Base-by-base conservation (phyloP, 495 filamentous ascomycete species). In the Neurospora intermedia region DNA sequence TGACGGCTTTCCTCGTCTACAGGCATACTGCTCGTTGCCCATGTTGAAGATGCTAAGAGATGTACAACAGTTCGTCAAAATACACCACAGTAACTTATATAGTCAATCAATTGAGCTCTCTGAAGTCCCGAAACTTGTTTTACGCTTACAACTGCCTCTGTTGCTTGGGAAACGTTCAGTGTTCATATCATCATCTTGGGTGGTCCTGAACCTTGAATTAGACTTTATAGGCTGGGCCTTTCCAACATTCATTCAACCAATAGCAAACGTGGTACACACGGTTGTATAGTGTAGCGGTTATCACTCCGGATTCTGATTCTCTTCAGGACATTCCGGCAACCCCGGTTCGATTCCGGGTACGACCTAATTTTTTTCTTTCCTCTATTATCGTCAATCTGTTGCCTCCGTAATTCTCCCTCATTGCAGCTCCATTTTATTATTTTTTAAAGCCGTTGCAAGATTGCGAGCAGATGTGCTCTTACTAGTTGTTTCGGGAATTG, bases 301-400 rank as follows among this genome's bases (percentile, higher is more conserved):
- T 62, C 48, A 59, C 48, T 59, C 48, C 48, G 48, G 48, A 59
- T 59, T 59, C 48, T 59, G 48, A 59, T 27, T 27, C 11, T 27
- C 48, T 59, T 59, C 35, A 38, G 35, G 6, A 38, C 35, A 6
- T 38, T 38, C 35, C 35, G 35, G 35, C 35, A 38, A 38, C 48
- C 78, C 78, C 76, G 76, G 76, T 79, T 79, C 76, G 78, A 79
- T 76, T 78, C 78, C 76, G 78, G 78, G 78, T 76, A 79, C 75
- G 78, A 77, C 78, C 78, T 79, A 5, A 31, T 62, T 23, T 62
- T 62, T 62, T 66, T 0, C 6, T 35, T 35, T 66, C 0, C 35
- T 66, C 35, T 31, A 5, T 2, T 27, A 31, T 59, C 7, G 46
- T 54, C 23, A 23, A 23, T 45, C 43, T 4, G 43, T 46, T 10